Evolutionary conservation across 1,284 basidiomycete species (phyloP).

Genomic region (Cryptococcus sp.): DNA sequence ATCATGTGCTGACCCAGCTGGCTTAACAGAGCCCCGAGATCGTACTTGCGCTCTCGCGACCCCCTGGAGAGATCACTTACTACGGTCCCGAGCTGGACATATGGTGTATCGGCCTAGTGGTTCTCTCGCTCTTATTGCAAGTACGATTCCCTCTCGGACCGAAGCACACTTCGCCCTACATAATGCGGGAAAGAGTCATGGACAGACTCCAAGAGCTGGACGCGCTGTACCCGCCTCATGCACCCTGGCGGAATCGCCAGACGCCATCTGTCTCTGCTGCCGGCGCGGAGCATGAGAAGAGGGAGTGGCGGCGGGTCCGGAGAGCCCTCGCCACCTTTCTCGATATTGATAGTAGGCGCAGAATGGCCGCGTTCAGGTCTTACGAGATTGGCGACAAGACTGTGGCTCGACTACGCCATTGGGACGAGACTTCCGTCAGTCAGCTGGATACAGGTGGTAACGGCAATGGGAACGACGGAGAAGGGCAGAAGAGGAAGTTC

Average conservation of each 20-base stretch:
- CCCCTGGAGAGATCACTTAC: slow-evolving; percentile 57
- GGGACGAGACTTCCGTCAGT: slow-evolving; percentile 4
- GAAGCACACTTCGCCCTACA: slow-evolving; percentile 54
- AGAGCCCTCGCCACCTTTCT: slow-evolving; percentile 55
- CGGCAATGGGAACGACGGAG: slow-evolving; percentile 3
- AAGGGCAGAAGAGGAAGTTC: slow-evolving; percentile 44
- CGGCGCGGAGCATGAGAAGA: slow-evolving; percentile 26
- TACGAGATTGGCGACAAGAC: slow-evolving; percentile 45
- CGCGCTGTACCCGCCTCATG: slow-evolving; percentile 43
- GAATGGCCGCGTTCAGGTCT: slow-evolving; percentile 56
- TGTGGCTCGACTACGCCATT: slow-evolving; percentile 26
- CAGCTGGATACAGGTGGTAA: background rate
- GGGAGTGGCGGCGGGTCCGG: slow-evolving; percentile 50
- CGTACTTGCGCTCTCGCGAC: slow-evolving; percentile 56
- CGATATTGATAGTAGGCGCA: slow-evolving; percentile 54
- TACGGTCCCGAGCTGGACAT: slow-evolving; percentile 61
- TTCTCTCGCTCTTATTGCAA: slow-evolving; percentile 58
- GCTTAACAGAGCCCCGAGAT: slow-evolving; percentile 58
- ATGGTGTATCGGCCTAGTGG: slow-evolving; percentile 61
- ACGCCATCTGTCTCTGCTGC: background rate
- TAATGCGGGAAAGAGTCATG: slow-evolving; percentile 56
- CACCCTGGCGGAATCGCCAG: slow-evolving; percentile 31
- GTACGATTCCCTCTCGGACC: slow-evolving; percentile 60
- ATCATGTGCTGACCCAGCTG: slow-evolving; percentile 12
- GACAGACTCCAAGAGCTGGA: slow-evolving; percentile 55